Evolutionary conservation across 73 alveolate species (phyloP), one percentile per base, ranked within the genome.

Genomic region (Stentor coeruleus): DNA sequence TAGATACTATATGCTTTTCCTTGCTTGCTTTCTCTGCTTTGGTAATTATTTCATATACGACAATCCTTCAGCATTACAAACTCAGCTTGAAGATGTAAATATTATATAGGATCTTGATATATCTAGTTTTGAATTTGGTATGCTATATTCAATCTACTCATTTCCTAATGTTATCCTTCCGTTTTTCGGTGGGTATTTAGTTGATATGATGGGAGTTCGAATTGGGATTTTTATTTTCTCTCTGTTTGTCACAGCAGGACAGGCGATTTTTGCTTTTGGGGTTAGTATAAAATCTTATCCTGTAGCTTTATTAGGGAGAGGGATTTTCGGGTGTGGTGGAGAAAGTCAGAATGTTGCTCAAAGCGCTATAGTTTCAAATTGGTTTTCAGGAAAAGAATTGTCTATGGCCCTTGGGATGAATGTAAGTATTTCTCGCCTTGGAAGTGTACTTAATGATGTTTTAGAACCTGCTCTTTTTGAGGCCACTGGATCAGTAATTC

Each of bases 371-470:
- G 97, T 97, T 3, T 88, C 96, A 14, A 89, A 89, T 66, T 97
- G 99, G 99, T 97, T 97, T 85, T 86, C 88, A 59, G 98, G 98
- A 26, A 94, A 93, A 60, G 98, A 95, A 91, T 87, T 93, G 59
- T 89, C 99, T 3, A 84, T 96, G 84, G 99, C 99, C 3, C 90
- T 97, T 77, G 99, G 97, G 59, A 39, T 95, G 73, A 90, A 93
- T 72, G 86, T 95, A 55, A 86, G 95, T 35, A 73, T 93, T 57
- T 75, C 97, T 3, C 86, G 98, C 74, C 87, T 93, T 11, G 99
- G 97, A 1, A 77, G 92, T 42, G 96, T 89, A 4, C 72, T 93
- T 40, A 91, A 91, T 72, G 94, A 80, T 59, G 15, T 75, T 31
- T 20, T 31, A 66, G 79, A 66, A 40, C 79, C 79, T 1, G 42